phyloP scores from a whole-genome alignment of 1,139 yeast species.

The Hansenula sp. region DNA sequence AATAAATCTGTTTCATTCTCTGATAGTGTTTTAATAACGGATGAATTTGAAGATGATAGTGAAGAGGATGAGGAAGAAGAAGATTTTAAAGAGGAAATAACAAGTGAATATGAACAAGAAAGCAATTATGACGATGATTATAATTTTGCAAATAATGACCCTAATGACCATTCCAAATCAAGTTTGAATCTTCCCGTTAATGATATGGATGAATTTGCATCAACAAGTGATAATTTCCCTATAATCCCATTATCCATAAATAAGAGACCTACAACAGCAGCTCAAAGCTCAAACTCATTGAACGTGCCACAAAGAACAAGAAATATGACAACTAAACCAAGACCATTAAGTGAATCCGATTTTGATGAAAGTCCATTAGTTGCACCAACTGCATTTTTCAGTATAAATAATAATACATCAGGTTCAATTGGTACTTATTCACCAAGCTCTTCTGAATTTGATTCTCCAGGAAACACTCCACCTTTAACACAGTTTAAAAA shows the following conservation, averaged over 20 bases:
- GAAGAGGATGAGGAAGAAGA: slow-evolving; percentile 15
- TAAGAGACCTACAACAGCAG: slow-evolving; percentile 11
- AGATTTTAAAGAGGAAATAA: slow-evolving; percentile 30
- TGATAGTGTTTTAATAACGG: slow-evolving; percentile 17
- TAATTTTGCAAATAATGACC: slow-evolving; percentile 2
- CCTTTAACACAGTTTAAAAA: slow-evolving; percentile 8
- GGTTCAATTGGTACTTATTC: slow-evolving; percentile 39
- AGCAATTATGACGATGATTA: slow-evolving; percentile 7
- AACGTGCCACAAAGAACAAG: too few species aligned
- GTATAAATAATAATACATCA: slow-evolving; percentile 13
- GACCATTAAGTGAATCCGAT: slow-evolving; percentile 13
- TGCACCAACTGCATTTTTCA: slow-evolving; percentile 21
- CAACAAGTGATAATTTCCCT: slow-evolving; percentile 13
- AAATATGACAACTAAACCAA: not conserved
- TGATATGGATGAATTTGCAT: not conserved
- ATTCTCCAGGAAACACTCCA: slow-evolving; percentile 23
- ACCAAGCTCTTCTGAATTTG: slow-evolving; percentile 37
- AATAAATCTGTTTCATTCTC: slow-evolving; percentile 34
- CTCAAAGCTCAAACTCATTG: not conserved
- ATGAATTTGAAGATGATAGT: slow-evolving; percentile 19
- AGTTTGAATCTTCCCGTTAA: not conserved
- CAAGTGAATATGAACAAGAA: slow-evolving; percentile 23
- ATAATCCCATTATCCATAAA: slow-evolving; percentile 17
- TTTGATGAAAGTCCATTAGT: slow-evolving; percentile 21
- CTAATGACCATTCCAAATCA: slow-evolving; percentile 1